These are phyloP conservation scores for Mycena citricolor DNA, from an alignment of 1,284 basidiomycete species.

Conservation along the genomic window DNA sequence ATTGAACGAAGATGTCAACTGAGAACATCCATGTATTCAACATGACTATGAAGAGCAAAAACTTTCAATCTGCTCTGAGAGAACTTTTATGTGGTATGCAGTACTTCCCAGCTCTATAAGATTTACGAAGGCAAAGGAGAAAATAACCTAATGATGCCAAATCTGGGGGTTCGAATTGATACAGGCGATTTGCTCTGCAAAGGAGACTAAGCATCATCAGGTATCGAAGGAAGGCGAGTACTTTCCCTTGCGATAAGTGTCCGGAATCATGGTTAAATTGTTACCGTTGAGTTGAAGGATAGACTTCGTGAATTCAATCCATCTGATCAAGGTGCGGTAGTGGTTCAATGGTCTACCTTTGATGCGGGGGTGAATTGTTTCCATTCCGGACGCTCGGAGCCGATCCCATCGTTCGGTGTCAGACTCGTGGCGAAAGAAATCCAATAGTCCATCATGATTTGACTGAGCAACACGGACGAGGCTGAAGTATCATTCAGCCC, in stretches of 20 bases:
- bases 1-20: too few species aligned
- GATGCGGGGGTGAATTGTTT: constrained; percentile 9
- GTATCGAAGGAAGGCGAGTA: too few species aligned
- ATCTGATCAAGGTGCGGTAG: constrained; percentile 15
- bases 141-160: constrained; percentile 16
- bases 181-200: constrained; percentile 9
- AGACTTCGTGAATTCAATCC: constrained; percentile 24
- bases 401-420: constrained; percentile 25
- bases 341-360: constrained; percentile 1
- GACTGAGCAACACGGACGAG: constrained; percentile 18
- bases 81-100: too few species aligned
- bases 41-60: too few species aligned
- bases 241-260: constrained; percentile 36
- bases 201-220: neutral
- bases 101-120: too few species aligned
- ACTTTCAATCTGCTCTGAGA: too few species aligned
- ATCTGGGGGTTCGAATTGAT: constrained; percentile 16
- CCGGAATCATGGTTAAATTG: constrained; percentile 38
- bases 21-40: too few species aligned
- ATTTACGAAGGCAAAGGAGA: too few species aligned
- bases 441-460: constrained; percentile 30
- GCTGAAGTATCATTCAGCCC: constrained; percentile 21
- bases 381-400: constrained; percentile 26
- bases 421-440: constrained; percentile 30
- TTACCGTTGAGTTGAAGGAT: constrained; percentile 39